phyloP scores from a whole-genome alignment of 345 rosid species.

The Lumnitzera littorea region DNA sequence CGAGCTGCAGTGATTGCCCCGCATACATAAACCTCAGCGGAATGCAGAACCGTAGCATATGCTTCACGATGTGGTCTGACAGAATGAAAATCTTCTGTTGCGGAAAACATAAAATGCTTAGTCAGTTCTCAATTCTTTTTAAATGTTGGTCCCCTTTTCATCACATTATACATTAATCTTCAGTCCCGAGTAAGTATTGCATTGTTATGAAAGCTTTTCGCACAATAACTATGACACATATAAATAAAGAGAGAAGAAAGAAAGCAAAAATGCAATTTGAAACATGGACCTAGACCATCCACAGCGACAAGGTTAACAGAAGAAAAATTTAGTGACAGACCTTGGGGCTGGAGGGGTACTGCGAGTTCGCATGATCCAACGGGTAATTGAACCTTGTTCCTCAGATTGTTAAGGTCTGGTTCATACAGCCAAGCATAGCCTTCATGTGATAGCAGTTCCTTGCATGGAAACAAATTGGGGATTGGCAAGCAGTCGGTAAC shows the following conservation, averaged over 20 bases:
- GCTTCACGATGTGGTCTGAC: slow-evolving; percentile 29
- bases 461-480: slow-evolving; percentile 11
- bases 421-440: slow-evolving; percentile 13
- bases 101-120: slow-evolving; percentile 2
- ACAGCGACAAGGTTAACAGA: no score
- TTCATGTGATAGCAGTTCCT: slow-evolving; percentile 5
- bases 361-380: slow-evolving; percentile 17
- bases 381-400: slow-evolving; percentile 11
- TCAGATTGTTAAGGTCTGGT: slow-evolving; percentile 5
- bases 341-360: slow-evolving; percentile 7
- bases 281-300: background rate
- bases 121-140: no score
- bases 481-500: slow-evolving; percentile 12
- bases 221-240: no score
- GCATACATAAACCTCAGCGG: slow-evolving; percentile 36
- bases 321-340: background rate
- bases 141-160: no score
- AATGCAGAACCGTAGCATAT: slow-evolving; percentile 38
- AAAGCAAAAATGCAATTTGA: background rate
- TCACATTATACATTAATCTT: no score
- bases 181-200: no score
- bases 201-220: no score
- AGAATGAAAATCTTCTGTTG: slow-evolving; percentile 19
- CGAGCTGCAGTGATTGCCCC: slow-evolving; percentile 41
- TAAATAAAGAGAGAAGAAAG: no score